Evolutionary conservation across 495 filamentous ascomycete species (phyloP), one percentile per base, ranked within the genome.

Genomic region (Neurospora sp.): DNA sequence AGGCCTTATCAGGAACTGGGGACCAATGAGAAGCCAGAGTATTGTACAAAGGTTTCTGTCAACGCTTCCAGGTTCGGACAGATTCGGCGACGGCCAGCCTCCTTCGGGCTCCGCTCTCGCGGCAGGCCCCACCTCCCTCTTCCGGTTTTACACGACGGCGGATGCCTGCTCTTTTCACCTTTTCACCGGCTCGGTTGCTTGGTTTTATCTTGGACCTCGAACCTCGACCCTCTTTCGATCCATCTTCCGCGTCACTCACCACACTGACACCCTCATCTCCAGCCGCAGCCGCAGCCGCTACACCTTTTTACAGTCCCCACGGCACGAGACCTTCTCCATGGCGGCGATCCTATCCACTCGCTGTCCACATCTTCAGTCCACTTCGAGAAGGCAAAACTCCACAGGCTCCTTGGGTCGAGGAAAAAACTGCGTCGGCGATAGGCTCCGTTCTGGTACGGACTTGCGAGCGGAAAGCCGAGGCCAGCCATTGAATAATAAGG

Each of bases 21-120:
- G 18, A 69, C 77, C 78, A 80, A 80, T 80, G 40, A 74, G 42
- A 31, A 40, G 27, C 41, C 72, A 74, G 68, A 71, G 72, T 74
- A 73, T 76, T 79, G 73, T 61, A 38, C 68, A 74, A 78, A 73
- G 72, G 35, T 75, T 75, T 77, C 73, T 76, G 74, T 79, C 76
- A 77, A 71, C 27, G 22, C 66, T 37, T 70, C 37, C 18, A 35
- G 42, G 16, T 40, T 74, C 61, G 72, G 73, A 73, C 70, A 74
- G 61, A 74, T 20, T 37, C 73, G 73, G 73, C 70, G 44, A 53
- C 14, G n/a, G 40, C 35, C 20, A 46, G 27, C 70, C 61, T 39
- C 68, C 71, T 70, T 66, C 53, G 27, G 53, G 27, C 53, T 66
- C 53, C 53, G 53, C 53, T 18, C 6, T 66, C 7, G 53, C 14